Evolutionary conservation across 441 rosid genomes (phyloP), one percentile per base, ranked within the genome.

Genomic region (Syzygium malaccense): DNA sequence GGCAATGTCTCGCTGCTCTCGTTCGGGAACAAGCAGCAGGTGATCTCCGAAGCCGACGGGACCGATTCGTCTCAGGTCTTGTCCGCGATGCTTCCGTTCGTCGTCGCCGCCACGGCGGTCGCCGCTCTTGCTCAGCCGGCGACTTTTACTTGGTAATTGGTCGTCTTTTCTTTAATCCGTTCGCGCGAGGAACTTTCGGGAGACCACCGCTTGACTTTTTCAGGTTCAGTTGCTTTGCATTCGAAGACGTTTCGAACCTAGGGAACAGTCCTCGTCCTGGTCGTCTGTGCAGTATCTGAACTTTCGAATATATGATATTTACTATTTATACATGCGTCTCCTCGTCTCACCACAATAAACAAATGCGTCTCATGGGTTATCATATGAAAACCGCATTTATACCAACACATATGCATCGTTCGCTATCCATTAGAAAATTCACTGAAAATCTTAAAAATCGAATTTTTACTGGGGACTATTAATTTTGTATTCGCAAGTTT

Each of bases 61-160:
- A 79, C 88, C 37, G 98, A 96, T 91, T 90, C 94, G 4, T 94
- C 99, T 86, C 97, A 96, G 95, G 56, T 93, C 85, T 89, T 97
- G 88, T 96, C 99, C 14, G 98, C 97, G 88, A 88, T 98, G 97
- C 99, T 98, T 88, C 99, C 99, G 0, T 96, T 97, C 83, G 98
- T 96, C 14, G 98, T 98, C 54, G 98, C 96, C 85, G 93, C 92
- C 33, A 96, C 98, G 25, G 99, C 99, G 60, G 91, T 96, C 55
- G 97, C 97, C 66, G 99, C 99, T 86, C 99, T 97, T 78, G 91
- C 94, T 55, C 95, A 93, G 78, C 99, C 99, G 7, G 86, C 97
- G 32, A 92, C 96, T 90, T 98, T 96, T 90, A 96, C 97, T 33
- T 97, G 99, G 99, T 96, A 66, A 51, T 93, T 58, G 85, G 15